phyloP scores from a whole-genome alignment of 805 yeast species.

The Cyberlindnera saturnus region DNA sequence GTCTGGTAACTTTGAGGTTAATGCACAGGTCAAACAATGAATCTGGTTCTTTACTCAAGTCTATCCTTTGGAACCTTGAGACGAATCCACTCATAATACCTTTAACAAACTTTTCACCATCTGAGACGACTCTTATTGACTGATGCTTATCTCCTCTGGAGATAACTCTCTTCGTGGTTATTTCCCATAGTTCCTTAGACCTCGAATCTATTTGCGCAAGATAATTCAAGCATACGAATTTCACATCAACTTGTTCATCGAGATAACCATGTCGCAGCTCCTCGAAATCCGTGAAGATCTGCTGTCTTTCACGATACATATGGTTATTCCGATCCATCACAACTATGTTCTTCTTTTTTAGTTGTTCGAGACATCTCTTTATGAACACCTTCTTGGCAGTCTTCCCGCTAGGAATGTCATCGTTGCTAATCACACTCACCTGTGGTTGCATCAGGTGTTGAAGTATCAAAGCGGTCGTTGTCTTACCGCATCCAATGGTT shows the following conservation, averaged over 20 bases:
- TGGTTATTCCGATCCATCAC: constrained; percentile 84
- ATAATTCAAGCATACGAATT: constrained; percentile 66
- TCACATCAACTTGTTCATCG: constrained; percentile 37
- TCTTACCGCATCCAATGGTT: constrained; percentile 92
- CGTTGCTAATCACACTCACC: constrained; percentile 81
- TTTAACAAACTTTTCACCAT: constrained; percentile 41
- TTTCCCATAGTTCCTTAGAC: constrained; percentile 32
- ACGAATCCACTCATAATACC: constrained; percentile 73
- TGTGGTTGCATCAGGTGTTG: constrained; percentile 40
- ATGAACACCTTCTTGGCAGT: constrained; percentile 46
- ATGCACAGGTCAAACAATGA: constrained; percentile 58
- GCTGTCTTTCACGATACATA: constrained; percentile 58
- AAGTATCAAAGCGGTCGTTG: constrained; percentile 68
- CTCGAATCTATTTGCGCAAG: constrained; percentile 17
- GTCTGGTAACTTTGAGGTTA: constrained; percentile 39
- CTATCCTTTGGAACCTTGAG: constrained; percentile 58
- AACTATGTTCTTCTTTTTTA: constrained; percentile 42
- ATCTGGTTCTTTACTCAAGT: constrained; percentile 49
- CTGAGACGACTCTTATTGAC: constrained; percentile 51
- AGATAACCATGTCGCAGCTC: constrained; percentile 38
- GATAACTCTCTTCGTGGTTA: constrained; percentile 55
- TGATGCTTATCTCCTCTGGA: constrained; percentile 86
- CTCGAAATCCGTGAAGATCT: constrained; percentile 50
- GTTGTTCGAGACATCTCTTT: constrained; percentile 34
- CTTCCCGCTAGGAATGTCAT: constrained; percentile 47